Percentiles rank a stretch among this genome's conserved stretches.
Conservation (phyloP, 2,329 filamentous ascomycete genomes). For the Diaporthe eres region DNA sequence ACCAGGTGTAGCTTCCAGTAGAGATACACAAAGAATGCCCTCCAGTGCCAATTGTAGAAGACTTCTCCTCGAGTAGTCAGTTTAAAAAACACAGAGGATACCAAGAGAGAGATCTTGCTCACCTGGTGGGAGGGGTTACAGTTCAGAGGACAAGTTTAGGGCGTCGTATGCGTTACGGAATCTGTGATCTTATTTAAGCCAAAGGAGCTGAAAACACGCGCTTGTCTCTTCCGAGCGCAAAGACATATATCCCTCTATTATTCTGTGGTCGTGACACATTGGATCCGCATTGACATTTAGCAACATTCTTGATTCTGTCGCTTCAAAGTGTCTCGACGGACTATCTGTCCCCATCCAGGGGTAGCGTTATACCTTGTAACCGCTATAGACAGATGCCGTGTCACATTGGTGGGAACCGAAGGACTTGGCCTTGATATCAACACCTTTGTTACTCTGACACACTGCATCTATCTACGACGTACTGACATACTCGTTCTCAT, state of each 20-base stretch:
- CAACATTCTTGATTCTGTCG: neutral
- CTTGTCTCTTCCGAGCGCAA: neutral
- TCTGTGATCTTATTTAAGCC: neutral
- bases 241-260: neutral
- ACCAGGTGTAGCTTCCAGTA: neutral
- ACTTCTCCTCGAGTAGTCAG: no score
- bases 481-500: neutral
- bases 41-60: neutral
- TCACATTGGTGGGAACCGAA: neutral
- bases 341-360: neutral
- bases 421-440: neutral
- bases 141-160: neutral
- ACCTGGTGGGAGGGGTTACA: no score
- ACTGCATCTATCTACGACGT: neutral
- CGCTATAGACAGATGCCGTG: neutral
- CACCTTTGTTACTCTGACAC: neutral
- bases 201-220: neutral
- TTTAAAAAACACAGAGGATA: neutral
- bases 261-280: neutral
- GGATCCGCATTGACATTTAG: neutral
- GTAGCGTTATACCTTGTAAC: no score
- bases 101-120: neutral
- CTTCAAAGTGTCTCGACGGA: no score
- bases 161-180: neutral
- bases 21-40: neutral